A percentile compares a stretch with the other conserved stretches of the same genome.
Evolutionary conservation across 179 eudicot genomes (phyloP).

Genomic region (Amaranthus tricolor): DNA sequence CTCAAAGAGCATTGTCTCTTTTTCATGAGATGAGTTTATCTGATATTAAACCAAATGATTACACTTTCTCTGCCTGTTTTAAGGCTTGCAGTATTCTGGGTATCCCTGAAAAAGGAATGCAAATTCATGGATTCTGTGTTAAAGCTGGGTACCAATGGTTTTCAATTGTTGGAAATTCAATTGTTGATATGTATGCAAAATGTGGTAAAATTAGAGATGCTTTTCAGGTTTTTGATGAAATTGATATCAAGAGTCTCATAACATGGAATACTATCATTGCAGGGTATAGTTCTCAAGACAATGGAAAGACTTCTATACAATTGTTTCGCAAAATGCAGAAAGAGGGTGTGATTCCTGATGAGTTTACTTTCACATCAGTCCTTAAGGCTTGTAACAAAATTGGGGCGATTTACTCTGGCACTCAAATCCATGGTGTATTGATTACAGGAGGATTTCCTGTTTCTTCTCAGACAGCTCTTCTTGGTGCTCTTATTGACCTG

Average conservation of each 20-base stretch:
- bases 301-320: conserved; percentile 23
- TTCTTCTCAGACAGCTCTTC: conserved; percentile 27
- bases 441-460: conserved; percentile 45
- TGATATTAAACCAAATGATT: conserved; percentile 61
- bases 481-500: conserved; percentile 45
- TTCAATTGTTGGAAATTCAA: conserved; percentile 66
- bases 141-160: conserved; percentile 49
- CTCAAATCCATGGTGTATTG: conserved; percentile 45
- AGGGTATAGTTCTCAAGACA: conserved; percentile 30
- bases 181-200: conserved; percentile 77
- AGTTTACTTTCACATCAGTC: conserved; percentile 40
- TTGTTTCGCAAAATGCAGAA: conserved; percentile 29
- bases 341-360: conserved; percentile 39
- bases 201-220: conserved; percentile 56
- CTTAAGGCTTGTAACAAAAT: conserved; percentile 40
- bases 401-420: conserved; percentile 28
- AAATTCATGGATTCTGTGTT: conserved; percentile 61
- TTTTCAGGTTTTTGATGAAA: conserved; percentile 40
- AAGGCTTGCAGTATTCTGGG: conserved; percentile 64
- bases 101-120: conserved; percentile 52
- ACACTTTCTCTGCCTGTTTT: conserved; percentile 57
- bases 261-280: conserved; percentile 50
- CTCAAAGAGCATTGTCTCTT: conserved; percentile 40
- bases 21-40: conserved; percentile 48
- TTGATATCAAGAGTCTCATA: conserved; percentile 30